Conservation (phyloP, 73 alveolate genomes). For the Uronychia binucleata region DNA sequence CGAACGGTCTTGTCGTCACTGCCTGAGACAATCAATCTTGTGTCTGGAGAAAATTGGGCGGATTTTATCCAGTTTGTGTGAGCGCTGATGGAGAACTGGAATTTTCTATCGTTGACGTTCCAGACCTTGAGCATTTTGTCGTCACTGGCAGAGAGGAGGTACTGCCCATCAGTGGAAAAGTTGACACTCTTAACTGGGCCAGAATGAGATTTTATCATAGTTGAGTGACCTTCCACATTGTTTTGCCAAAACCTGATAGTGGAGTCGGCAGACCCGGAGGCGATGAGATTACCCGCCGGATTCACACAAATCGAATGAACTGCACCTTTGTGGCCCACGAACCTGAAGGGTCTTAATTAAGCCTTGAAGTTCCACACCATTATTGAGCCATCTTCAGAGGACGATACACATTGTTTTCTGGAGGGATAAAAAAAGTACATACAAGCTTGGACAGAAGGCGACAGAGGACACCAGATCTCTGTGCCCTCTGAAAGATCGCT, state of each 20-base stretch:
- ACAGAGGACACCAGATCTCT: constrained; percentile 80
- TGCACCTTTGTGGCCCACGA: constrained; percentile 95
- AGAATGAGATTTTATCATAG: constrained; percentile 95
- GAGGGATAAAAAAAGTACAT: background rate
- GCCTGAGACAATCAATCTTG: constrained; percentile 83
- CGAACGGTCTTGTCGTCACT: constrained; percentile 81
- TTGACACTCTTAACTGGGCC: constrained; percentile 98
- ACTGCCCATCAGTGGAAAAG: constrained; percentile 94
- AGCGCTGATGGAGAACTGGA: constrained; percentile 91
- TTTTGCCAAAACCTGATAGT: constrained; percentile 95
- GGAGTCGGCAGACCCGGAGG: constrained; percentile 93
- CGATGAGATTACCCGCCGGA: constrained; percentile 86
- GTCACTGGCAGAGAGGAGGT: constrained; percentile 95
- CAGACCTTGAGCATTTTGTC: constrained; percentile 98
- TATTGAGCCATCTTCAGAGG: constrained; percentile 83
- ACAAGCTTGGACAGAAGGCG: constrained; percentile 87
- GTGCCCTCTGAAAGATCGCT: constrained; percentile 95
- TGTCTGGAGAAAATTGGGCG: constrained; percentile 97
- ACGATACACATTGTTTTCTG: constrained; percentile 65
- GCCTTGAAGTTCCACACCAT: constrained; percentile 94
- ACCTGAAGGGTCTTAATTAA: constrained; percentile 75
- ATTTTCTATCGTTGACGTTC: constrained; percentile 90
- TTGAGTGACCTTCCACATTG: constrained; percentile 83
- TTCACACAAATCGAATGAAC: constrained; percentile 83
- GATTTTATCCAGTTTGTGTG: constrained; percentile 99